Conservation (phyloP, 768 basidiomycete genomes). For the Leccinum fibrillosum region DNA sequence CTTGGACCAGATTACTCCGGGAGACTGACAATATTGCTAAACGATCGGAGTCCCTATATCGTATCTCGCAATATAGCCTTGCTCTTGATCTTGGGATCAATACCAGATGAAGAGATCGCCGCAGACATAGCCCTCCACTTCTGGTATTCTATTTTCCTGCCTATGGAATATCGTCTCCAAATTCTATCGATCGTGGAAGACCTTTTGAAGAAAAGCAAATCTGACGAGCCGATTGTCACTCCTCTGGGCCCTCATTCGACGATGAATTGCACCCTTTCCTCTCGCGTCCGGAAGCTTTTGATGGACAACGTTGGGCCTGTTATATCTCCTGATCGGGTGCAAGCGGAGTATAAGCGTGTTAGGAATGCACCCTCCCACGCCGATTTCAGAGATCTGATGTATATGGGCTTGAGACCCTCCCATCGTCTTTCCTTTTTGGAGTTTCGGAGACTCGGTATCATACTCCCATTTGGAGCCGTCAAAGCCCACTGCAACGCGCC, state of each 20-base stretch:
- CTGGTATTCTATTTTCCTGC: slow-evolving; percentile 46
- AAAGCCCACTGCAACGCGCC: slow-evolving; percentile 39
- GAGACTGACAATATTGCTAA: slow-evolving; percentile 37
- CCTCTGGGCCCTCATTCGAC: slow-evolving; percentile 14
- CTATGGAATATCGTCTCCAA: slow-evolving; percentile 29
- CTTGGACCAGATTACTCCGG: slow-evolving; percentile 42
- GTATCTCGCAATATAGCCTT: slow-evolving; percentile 41
- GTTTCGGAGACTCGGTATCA: slow-evolving; percentile 38
- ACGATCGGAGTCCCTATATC: slow-evolving; percentile 33
- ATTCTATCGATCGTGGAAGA: slow-evolving; percentile 19
- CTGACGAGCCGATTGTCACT: slow-evolving; percentile 2
- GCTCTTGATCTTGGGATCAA: slow-evolving; percentile 40
- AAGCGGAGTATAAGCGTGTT: slow-evolving; percentile 32
- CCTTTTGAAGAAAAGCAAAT: slow-evolving; percentile 8
- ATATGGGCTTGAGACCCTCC: slow-evolving; percentile 36
- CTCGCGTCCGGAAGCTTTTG: slow-evolving; percentile 10
- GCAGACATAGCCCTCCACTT: slow-evolving; percentile 48
- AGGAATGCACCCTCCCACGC: slow-evolving; percentile 34
- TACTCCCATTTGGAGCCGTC: slow-evolving; percentile 48
- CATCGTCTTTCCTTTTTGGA: slow-evolving; percentile 44
- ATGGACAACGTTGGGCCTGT: slow-evolving; percentile 10
- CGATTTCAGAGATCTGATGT: slow-evolving; percentile 44
- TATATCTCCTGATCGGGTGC: slow-evolving; percentile 23
- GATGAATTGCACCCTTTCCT: slow-evolving; percentile 12
- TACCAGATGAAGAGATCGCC: slow-evolving; percentile 30